Conservation (phyloP, 805 yeast species). For the Candida tammaniensis region DNA sequence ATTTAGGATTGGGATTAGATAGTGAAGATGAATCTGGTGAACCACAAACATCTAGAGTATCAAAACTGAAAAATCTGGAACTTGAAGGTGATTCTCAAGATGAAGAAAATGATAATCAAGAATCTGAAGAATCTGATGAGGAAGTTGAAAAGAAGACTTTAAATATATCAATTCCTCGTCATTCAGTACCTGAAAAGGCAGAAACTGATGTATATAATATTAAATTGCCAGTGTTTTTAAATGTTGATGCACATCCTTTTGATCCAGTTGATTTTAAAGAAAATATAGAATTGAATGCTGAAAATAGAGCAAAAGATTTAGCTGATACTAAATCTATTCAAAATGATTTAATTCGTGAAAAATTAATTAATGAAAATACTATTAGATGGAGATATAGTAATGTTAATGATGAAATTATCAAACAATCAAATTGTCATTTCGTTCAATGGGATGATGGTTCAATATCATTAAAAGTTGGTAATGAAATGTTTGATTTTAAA, state of each 20-base stretch:
- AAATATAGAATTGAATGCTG: conserved; percentile 37
- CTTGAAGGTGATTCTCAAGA: conserved; percentile 8
- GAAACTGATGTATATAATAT: conserved; percentile 44
- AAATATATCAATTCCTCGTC: conserved; percentile 46
- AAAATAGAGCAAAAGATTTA: conserved; percentile 14
- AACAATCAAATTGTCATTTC: conserved; percentile 86
- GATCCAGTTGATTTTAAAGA: conserved; percentile 68
- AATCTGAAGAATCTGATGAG: conserved; percentile 32
- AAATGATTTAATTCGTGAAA: conserved; percentile 51
- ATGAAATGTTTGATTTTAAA: conserved; percentile 79
- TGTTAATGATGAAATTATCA: conserved; percentile 66
- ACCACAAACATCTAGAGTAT: conserved; percentile 2
- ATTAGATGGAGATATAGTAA: conserved; percentile 92
- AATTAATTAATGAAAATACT: conserved; percentile 75
- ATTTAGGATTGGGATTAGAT: conserved; percentile 13
- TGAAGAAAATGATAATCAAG: conserved; percentile 26
- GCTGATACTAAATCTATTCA: conserved; percentile 44
- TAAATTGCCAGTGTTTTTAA: conserved; percentile 79
- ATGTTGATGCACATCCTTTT: conserved; percentile 83
- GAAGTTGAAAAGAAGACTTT: conserved; percentile 33
- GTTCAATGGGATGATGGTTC: conserved; percentile 95
- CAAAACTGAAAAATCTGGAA: background rate
- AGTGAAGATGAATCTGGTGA: conserved; percentile 7
- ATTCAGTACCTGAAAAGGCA: conserved; percentile 37
- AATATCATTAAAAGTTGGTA: conserved; percentile 79